Conservation (phyloP, 1,139 yeast species). For the Suhomyces bokatorum region DNA sequence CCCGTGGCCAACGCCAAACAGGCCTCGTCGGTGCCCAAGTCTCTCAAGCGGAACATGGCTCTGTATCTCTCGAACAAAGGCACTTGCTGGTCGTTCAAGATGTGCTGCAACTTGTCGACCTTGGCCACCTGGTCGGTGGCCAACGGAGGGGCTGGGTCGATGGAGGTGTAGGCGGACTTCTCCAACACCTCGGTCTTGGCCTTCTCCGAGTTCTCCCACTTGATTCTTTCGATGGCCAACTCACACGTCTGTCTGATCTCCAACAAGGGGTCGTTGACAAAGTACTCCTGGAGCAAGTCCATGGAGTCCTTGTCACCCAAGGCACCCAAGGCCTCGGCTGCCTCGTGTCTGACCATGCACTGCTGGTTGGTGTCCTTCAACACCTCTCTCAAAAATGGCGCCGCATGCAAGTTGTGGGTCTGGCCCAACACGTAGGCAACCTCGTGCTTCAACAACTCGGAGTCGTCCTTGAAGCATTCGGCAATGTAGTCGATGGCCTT, state of each 20-base stretch:
- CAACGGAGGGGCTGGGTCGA: constrained; percentile 98
- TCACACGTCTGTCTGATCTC: constrained; percentile 98
- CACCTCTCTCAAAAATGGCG: constrained; percentile 73
- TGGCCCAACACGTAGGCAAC: constrained; percentile 99
- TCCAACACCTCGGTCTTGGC: constrained; percentile 68
- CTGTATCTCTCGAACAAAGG: constrained; percentile 93
- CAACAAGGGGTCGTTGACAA: constrained; percentile 70
- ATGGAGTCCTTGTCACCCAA: constrained; percentile 82
- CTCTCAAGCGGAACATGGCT: constrained; percentile 97
- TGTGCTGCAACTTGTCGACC: constrained; percentile 62
- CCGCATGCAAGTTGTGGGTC: constrained; percentile 78
- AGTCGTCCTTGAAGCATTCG: constrained; percentile 72
- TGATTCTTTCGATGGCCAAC: constrained; percentile 90
- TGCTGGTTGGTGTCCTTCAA: constrained; percentile 68
- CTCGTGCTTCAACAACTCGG: constrained; percentile 96
- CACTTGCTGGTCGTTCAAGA: constrained; percentile 72
- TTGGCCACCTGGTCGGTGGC: constrained; percentile 58
- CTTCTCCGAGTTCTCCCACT: constrained; percentile 79
- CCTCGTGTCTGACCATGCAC: constrained; percentile 98
- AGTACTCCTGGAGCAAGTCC: constrained; percentile 62
- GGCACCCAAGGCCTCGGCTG: constrained; percentile 98
- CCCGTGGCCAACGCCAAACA: constrained; percentile 90
- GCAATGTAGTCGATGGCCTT: constrained; percentile 83
- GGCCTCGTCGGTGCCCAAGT: constrained; percentile 90
- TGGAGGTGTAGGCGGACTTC: constrained; percentile 75